phyloP scores from a whole-genome alignment of 768 basidiomycete genomes.

The Mycena pura region DNA sequence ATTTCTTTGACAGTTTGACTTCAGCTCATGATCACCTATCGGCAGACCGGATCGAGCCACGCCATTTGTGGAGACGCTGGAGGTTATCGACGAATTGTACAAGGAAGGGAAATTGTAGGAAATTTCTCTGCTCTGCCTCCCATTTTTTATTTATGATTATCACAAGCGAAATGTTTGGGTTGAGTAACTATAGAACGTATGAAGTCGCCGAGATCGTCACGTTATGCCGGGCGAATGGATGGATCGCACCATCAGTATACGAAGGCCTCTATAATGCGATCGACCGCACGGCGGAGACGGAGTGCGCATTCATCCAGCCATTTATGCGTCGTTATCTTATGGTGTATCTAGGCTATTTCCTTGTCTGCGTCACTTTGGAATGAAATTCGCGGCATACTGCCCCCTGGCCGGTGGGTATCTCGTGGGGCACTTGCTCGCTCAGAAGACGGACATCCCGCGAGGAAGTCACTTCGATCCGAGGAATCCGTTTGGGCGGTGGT shows the following conservation, averaged over 20 bases:
- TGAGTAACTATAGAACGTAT: constrained; percentile 56
- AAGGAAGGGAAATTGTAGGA: constrained; percentile 35
- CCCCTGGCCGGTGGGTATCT: constrained; percentile 54
- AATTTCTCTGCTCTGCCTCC: background rate
- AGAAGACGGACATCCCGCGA: constrained; percentile 23
- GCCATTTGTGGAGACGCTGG: constrained; percentile 50
- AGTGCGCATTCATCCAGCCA: constrained; percentile 8
- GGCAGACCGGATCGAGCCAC: constrained; percentile 47
- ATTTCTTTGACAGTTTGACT: background rate
- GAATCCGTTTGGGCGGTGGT: constrained; percentile 43
- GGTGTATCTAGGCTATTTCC: constrained; percentile 57
- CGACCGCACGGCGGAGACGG: constrained; percentile 27
- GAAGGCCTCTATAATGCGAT: constrained; percentile 38
- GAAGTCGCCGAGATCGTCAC: constrained; percentile 57
- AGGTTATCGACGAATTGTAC: constrained; percentile 46
- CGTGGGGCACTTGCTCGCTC: constrained; percentile 46
- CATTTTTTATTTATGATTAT: background rate
- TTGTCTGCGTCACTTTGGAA: constrained; percentile 51
- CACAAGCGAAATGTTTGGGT: constrained; percentile 51
- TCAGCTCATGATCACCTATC: background rate
- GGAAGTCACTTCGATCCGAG: constrained; percentile 50
- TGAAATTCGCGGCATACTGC: constrained; percentile 50
- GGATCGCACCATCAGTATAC: constrained; percentile 51
- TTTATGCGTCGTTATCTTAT: too few relatives aligned
- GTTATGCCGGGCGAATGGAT: constrained; percentile 51